Percentiles rank a stretch among this genome's conserved stretches.
Evolutionary conservation across 805 yeast species (phyloP).

Genomic region (Candida maltosa): DNA sequence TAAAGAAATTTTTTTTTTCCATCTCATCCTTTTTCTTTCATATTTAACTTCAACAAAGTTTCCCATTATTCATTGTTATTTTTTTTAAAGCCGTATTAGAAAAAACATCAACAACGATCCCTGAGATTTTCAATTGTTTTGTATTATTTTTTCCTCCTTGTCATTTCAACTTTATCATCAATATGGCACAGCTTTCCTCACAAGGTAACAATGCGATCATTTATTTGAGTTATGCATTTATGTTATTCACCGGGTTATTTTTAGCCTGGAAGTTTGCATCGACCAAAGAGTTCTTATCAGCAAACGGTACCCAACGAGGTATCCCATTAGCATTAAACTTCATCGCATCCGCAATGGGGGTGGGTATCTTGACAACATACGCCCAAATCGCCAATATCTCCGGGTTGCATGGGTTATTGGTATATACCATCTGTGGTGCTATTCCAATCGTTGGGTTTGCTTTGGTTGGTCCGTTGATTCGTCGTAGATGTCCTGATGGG

Average conservation of each 20-base stretch:
- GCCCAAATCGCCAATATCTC: conserved; percentile 82
- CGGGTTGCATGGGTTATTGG: conserved; percentile 84
- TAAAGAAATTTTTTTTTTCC: no score
- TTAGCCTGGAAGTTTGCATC: conserved; percentile 56
- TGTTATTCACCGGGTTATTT: conserved; percentile 36
- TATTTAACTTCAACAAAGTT: no score
- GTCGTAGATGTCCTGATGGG: conserved; percentile 81
- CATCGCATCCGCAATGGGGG: conserved; percentile 89
- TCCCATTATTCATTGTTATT: no score
- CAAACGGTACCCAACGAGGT: conserved; percentile 78
- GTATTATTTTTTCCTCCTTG: conserved; percentile 1
- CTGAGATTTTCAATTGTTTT: background rate
- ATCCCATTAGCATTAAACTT: conserved; percentile 83
- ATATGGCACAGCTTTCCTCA: conserved; percentile 28
- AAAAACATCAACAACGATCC: no score
- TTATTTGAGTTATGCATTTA: conserved; percentile 36
- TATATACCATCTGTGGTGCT: conserved; percentile 76
- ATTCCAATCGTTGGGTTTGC: conserved; percentile 85
- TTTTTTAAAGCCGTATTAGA: no score
- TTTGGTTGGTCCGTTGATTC: conserved; percentile 73
- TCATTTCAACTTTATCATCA: no score
- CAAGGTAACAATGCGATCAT: conserved; percentile 44
- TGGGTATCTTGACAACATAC: conserved; percentile 83
- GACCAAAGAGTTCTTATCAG: conserved; percentile 60
- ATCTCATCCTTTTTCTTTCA: no score